Evolutionary conservation across 768 basidiomycete genomes (phyloP), one percentile per base, ranked within the genome.

Genomic region (Paxillus rubicundulus): DNA sequence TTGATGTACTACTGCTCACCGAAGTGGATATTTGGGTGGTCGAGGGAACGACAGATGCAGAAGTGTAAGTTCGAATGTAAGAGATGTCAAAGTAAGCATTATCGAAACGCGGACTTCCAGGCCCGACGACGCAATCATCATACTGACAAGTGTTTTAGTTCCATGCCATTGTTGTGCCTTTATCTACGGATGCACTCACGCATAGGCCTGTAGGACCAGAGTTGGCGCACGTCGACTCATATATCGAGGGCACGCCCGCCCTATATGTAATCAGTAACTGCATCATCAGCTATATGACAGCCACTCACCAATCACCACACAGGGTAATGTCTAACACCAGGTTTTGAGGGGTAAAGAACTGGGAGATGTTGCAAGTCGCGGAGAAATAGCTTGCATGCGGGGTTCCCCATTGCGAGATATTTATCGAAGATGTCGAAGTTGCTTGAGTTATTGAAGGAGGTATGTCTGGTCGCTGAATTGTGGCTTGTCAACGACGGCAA

Each of bases 21-120:
- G 30, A 17, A 33, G 17, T 21, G 28, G 18, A 9, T 36, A 42
- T 27, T 37, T 36, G 30, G 8, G 53, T 24, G 10, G 61, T 7
- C 17, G 52, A 36, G 2, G 61, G 53, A 9, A 14, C 42, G 24
- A 38, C 50, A 4, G 13, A 3, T 4, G 30, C 14, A 0, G 72
- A 77, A 13, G 76, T 71, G 63, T 85, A 87, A 10, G 82, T 80
- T 16, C 83, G 82, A 28, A 90, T 69, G 56, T 83, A 83, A 48
- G 76, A 74, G 61, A 89, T 74, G 66, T 88, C 85, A 59, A 87
- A 90, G 68, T 80, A 85, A 1, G 83, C 82, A 13, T 74, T 57
- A 66, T 80, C 80, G 65, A 76, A 84, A 47, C 75, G 75, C n/a
- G 77, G 77, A 49, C 76, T 74, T 13, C 81, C 81, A 8, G 77